Evolutionary conservation across 805 yeast species (phyloP), one percentile per base, ranked within the genome.

Genomic region (Helenozyma baotianmanensis): DNA sequence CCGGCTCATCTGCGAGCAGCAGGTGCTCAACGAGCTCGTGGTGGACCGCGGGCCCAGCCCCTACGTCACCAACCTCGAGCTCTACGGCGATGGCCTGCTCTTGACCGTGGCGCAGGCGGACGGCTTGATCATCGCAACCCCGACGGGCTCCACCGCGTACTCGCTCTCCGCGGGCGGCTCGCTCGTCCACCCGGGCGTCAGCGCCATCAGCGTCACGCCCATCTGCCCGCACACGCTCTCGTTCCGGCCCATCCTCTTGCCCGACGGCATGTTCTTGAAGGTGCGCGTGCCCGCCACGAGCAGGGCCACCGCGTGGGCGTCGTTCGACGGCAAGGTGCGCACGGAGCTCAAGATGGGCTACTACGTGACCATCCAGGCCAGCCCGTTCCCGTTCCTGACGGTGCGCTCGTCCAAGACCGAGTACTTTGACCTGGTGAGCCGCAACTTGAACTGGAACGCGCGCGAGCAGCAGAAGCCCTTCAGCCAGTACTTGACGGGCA

Each of bases 101-200:
- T 64, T 89, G 35, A 89, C 97, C 0, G 82, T 85, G 15, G 92
- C 94, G 1, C 96, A 87, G 56, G 96, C 96, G 1, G 97, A 89
- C 59, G 97, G 97, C 0, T 64, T 89, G 12, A 89, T 90, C 35
- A 72, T 89, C 21, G 94, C 96, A 1, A 88, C 97, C 0, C 97
- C 97, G 3, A 88, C 97, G 0, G 97, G 97, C 0, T 87, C 96
- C 2, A 90, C 97, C 0, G 97, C 97, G 0, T 90, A 90, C 57
- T 88, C 96, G 1, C 66, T 90, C 30, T 82, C 95, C 27, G 97
- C 97, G 0, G 97, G 97, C 10, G 97, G 97, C 1, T 82, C 96
- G 0, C 70, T 90, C 30, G 95, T 90, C 4, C 96, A 89, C 50
- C 97, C 97, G 0, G 88, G 86, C 21, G 95, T 90, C 11, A 82